Evolutionary conservation across 2,329 filamentous ascomycete species (phyloP), one percentile per base, ranked within the genome.

Genomic region (Diaporthe eres): DNA sequence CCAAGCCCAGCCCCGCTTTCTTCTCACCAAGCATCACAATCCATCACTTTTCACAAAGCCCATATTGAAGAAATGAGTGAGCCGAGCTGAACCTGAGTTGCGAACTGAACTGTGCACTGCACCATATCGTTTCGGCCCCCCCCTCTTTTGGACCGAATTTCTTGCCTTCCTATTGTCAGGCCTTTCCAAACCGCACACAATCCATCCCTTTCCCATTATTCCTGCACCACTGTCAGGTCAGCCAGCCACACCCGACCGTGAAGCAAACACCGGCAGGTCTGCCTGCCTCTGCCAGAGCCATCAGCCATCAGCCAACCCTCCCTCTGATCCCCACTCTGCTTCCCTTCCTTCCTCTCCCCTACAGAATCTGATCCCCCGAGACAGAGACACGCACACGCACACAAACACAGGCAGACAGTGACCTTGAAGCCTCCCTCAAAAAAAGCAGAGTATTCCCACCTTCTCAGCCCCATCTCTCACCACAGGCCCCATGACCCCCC

Each of bases 41-140:
- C 65, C 65, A 68, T 68, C 65, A 68, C 65, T 68, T 68, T 68
- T 68, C 65, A 68, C 65, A 68, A 53, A 68, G 65, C 34, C 65
- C 65, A 68, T 68, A 53, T 53, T 68, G 47, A 68, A 68, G 65
- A 68, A 68, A 53, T 53, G 31, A 68, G 47, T 68, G 65, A 68
- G 47, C 65, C 22, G 31, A 19, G 47, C 65, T 65, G 65, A 53
- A 51, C 31, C 31, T 68, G 44, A n/a, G 25, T 6, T 68, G 42
- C 42, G 44, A 25, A 37, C 44, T 51, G 31, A 51, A 53, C 63
- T 68, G 44, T 68, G 63, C 63, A 65, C 61, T 15, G 42, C 61
- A 65, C 57, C 34, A 44, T 19, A 8, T 65, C 42, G 25, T 22
- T 44, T n/a, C 15, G 31, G 28, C 4, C 65, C 61, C 65, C 65